Base-by-base conservation (phyloP, 1,139 yeast genomes). In the Pichia sp. region DNA sequence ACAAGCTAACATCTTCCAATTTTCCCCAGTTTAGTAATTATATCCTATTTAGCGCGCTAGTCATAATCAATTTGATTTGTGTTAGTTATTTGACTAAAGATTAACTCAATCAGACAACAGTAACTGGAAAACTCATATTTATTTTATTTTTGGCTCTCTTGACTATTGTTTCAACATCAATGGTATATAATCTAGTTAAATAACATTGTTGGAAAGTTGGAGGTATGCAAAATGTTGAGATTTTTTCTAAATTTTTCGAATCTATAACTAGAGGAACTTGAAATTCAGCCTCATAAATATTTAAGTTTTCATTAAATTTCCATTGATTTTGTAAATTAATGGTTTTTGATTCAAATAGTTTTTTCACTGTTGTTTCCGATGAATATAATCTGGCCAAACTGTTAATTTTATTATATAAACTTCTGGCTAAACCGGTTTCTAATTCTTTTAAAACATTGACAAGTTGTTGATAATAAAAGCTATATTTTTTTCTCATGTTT, bases 161-260 rank as follows among this genome's bases (percentile, higher is more conserved):
- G 1, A 39, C 39, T 2, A 26, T n/a, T 36, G 48, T 10, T 30
- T 49, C 50, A 25, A 43, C 9, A 10, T 47, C 51, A 9, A 55
- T 23, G 26, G 43, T 41, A 34, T 55, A 55, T 10, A 48, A 35
- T 42, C 62, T 52, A 24, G 45, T 29, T n/a, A 56, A 37, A 10
- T 45, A 44, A 31, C 61, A 58, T 16, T 47, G 52, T 37, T 57
- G 60, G 26, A 58, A 58, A 37, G 50, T 47, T 12, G 59, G 60
- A 4, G 50, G 35, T 9, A 58, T 30, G 34, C 49, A 46, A 6
- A 26, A 39, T 5, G 45, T 35, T 1, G 43, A 34, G 7, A 41
- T 23, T 25, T 48, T 45, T 4, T 47, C 36, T 3, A 25, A 23
- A 11, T 43, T 42, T 29, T 46, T 48, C 3, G 32, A 29, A n/a